A percentile compares a stretch with the other conserved stretches of the same genome.
Evolutionary conservation across 441 rosid genomes (phyloP).

Genomic region (California macrophylla): DNA sequence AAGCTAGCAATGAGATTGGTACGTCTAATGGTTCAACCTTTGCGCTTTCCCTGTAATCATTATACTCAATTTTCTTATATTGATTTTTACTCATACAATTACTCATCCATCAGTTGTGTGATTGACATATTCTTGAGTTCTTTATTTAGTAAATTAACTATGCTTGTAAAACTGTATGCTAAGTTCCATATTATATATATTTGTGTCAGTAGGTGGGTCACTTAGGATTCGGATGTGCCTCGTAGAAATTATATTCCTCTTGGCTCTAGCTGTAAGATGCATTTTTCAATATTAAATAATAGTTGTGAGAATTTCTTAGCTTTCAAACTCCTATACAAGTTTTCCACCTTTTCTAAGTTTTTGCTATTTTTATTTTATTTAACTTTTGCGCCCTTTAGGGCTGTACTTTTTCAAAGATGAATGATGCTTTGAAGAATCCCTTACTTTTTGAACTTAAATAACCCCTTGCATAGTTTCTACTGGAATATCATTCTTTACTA

Average conservation of each 20-base stretch:
- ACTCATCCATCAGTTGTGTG: background rate
- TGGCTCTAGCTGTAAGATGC: background rate
- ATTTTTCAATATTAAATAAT: background rate
- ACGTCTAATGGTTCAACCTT: slow-evolving; percentile 14
- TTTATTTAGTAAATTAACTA: too few species aligned
- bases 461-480: background rate
- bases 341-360: background rate
- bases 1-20: slow-evolving; percentile 86
- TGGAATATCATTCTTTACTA: background rate
- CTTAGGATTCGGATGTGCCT: background rate
- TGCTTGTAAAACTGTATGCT: background rate
- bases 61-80: background rate
- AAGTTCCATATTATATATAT: background rate
- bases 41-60: background rate
- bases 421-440: background rate
- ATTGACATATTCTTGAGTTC: background rate
- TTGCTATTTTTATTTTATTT: too few species aligned
- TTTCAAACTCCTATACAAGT: background rate
- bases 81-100: background rate
- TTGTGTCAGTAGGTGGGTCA: background rate
- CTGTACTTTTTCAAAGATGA: background rate
- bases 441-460: background rate
- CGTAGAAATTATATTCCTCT: background rate
- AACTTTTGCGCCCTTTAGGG: too few species aligned
- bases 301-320: background rate